Evolutionary conservation across 23 red algal genomes (phyloP), one percentile per base, ranked within the genome.

Genomic region (Cyanidioschyzon merolae): DNA sequence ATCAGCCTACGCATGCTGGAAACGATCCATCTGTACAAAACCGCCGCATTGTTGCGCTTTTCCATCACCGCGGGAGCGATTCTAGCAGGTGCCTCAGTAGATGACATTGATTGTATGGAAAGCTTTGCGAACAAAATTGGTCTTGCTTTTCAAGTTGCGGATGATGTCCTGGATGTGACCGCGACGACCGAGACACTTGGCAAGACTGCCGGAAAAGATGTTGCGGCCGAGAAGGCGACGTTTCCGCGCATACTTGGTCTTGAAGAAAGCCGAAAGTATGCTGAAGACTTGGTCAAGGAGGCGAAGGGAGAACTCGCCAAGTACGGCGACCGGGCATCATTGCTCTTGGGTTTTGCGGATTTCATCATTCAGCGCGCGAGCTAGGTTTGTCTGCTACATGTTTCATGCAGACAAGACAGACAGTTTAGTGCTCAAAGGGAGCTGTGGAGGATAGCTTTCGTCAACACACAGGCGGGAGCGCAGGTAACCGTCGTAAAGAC

Each of bases 21-120:
- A 63, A 91, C 88, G 94, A 98, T 98, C 58, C 94, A 98, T 78
- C 88, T 85, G 34, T 85, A 98, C 78, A 98, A 98, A 82, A 98
- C 94, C 0, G 94, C 88, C 1, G 88, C 89, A 24, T 74, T 98
- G 35, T 59, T 98, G 79, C 83, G 84, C 34, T 88, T 87, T 35
- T 88, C 79, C 57, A 77, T 79, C 35, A 86, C 83, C 27, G 81
- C 84, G 41, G 94, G 94, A 32, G 94, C 94, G 37, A 85, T 91
- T 71, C 36, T 98, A 3, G 94, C 82, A 21, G 94, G 94, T 0
- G 94, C 94, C 41, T 31, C 41, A 15, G 59, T 68, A 31, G 94
- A 91, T 1, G 94, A 98, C 74, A 80, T 98, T 24, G 39, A 57
- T 24, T 57, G 84, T 40, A 57, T 98, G 35, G 83, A 82, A 50